phyloP scores from a whole-genome alignment of 495 filamentous ascomycete species.

The Physcia stellaris region DNA sequence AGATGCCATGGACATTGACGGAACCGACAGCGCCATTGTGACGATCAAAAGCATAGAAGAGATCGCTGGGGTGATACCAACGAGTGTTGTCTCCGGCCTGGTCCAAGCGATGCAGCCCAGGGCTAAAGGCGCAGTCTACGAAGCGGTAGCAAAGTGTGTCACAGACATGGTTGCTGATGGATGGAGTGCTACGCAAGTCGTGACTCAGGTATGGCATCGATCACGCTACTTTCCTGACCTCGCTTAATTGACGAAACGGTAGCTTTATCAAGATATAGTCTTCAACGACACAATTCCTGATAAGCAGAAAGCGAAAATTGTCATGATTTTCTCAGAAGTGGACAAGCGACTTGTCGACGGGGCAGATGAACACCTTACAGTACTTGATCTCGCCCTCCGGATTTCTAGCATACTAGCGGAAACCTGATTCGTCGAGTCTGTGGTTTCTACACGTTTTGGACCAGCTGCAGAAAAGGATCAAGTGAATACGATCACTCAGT shows the following conservation, averaged over 20 bases:
- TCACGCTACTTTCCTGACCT: too few relatives aligned
- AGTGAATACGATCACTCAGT: too few relatives aligned
- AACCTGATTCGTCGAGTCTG: too few relatives aligned
- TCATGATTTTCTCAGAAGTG: constrained; percentile 76
- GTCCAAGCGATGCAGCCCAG: constrained; percentile 66
- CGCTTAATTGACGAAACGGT: too few relatives aligned
- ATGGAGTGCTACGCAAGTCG: constrained; percentile 89
- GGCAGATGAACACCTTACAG: constrained; percentile 86
- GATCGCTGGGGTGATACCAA: constrained; percentile 89
- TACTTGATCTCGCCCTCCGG: constrained; percentile 70
- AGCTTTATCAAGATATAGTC: constrained; percentile 75
- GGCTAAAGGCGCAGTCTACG: constrained; percentile 46
- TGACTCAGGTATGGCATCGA: constrained; percentile 48
- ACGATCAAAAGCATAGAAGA: constrained; percentile 76
- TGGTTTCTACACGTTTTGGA: too few relatives aligned
- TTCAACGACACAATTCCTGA: constrained; percentile 75
- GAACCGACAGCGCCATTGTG: constrained; percentile 33
- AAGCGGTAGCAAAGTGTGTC: constrained; percentile 60
- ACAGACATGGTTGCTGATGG: constrained; percentile 90
- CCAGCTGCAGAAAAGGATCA: too few relatives aligned
- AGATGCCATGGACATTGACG: constrained; percentile 37
- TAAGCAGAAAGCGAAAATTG: constrained; percentile 80
- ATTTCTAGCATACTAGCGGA: constrained; percentile 60
- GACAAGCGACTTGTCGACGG: constrained; percentile 95
- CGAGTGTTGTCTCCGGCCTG: constrained; percentile 52